Evolutionary conservation across 495 filamentous ascomycete species (phyloP), one percentile per base, ranked within the genome.

Genomic region (Aspergillus kassunensis): DNA sequence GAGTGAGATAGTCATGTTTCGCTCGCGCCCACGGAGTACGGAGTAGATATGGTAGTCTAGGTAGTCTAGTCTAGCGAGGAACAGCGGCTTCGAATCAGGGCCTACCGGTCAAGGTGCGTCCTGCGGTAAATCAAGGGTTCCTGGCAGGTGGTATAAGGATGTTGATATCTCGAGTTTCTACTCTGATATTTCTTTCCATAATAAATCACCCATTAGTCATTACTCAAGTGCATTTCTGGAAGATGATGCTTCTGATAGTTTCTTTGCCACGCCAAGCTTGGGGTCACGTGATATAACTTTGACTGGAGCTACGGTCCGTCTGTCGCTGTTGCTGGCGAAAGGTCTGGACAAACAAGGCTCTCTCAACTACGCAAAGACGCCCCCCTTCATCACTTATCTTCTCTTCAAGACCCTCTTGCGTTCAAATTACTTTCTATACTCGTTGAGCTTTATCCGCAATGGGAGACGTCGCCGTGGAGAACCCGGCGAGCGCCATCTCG

Each of bases 381-480:
- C 52, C 27, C n/a, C 39, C 18, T 21, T 30, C 27, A 16, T 31
- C 44, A 12, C 18, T 37, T 44, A 20, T 48, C 12, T 18, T 23
- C 21, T 44, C 27, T 30, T 23, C n/a, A 8, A 6, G 11, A 48
- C 18, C 13, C 24, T 24, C 24, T 15, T 15, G 10, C 13, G 13
- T 30, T 24, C n/a, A 35, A 3, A 16, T 10, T 39, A 15, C 41
- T 33, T 6, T 33, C 53, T 49, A 31, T 35, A 16, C 18, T 37
- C 27, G 21, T 12, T 16, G 20, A 55, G 40, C 44, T 40, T 16
- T 33, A 50, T 56, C 57, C 50, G 39, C 59, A 60, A 91, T 95
- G 90, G 90, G 81, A 65, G 89, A 93, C 73, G 82, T 89, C 59
- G 77, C 82, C 62, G 84, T 95, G 59, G 89, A 95, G 71, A 91